A percentile compares a stretch with the other conserved stretches of the same genome.
Conservation (phyloP, 176 grass and related monocot species). For the Musa troglodytarum region DNA sequence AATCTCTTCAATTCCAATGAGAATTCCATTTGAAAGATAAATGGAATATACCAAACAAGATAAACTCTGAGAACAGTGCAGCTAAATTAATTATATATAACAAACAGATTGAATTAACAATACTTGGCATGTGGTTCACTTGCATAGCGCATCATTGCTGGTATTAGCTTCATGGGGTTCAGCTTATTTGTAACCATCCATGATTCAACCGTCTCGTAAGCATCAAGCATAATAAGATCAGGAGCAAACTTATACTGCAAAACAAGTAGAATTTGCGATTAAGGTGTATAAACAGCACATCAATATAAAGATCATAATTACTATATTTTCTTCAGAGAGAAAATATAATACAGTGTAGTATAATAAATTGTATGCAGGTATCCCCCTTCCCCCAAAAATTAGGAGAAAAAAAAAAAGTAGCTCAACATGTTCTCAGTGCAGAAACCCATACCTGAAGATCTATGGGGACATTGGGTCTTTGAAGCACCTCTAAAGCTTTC, state of each 20-base stretch:
- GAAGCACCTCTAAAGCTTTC: conserved; percentile 90
- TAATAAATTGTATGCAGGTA: not conserved
- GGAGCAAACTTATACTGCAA: conserved; percentile 98
- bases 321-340: not conserved
- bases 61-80: not conserved
- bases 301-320: not conserved
- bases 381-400: not conserved
- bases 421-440: no score
- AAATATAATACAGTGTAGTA: not conserved
- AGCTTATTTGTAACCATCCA: conserved; percentile 90
- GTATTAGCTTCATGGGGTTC: conserved; percentile 95
- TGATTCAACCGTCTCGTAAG: conserved; percentile 95
- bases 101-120: not conserved
- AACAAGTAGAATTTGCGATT: conserved; percentile 5
- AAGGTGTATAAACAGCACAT: not conserved
- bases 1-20: not conserved
- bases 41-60: not conserved
- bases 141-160: conserved; percentile 99
- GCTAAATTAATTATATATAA: conserved; percentile 2
- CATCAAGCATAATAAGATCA: conserved; percentile 93
- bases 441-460: conserved; percentile 68
- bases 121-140: conserved; percentile 99
- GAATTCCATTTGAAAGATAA: not conserved
- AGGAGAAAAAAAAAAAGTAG: not conserved
- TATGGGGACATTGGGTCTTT: conserved; percentile 65